Conservation (phyloP, 495 filamentous ascomycete genomes). For the Penicillium mononematosum region DNA sequence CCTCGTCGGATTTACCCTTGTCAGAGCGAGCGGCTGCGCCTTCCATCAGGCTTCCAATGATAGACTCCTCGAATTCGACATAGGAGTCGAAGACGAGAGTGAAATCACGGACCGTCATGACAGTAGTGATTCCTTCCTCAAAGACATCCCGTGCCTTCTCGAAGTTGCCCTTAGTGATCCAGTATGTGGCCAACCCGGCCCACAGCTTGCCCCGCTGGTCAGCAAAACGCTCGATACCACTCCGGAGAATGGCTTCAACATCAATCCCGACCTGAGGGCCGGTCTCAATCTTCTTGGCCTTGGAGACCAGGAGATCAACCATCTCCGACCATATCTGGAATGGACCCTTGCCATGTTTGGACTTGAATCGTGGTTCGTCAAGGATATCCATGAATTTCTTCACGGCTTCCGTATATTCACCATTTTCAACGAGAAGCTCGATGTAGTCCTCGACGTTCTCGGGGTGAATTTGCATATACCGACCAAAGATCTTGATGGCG, state of each 20-base stretch:
- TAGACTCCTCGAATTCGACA: conserved; percentile 93
- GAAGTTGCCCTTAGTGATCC: conserved; percentile 89
- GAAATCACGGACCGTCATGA: conserved; percentile 99
- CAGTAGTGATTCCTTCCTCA: conserved; percentile 95
- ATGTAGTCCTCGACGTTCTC: conserved; percentile 96
- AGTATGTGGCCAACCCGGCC: conserved; percentile 94
- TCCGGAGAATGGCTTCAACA: conserved; percentile 90
- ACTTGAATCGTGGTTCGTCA: conserved; percentile 87
- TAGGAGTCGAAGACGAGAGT: conserved; percentile 96
- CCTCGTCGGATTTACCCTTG: conserved; percentile 76
- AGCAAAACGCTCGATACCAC: conserved; percentile 87
- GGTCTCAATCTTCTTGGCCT: conserved; percentile 82
- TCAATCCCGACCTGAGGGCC: conserved; percentile 78
- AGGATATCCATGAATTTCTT: conserved; percentile 91
- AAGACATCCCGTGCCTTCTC: conserved; percentile 90
- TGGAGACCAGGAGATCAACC: conserved; percentile 92
- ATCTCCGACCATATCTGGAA: conserved; percentile 98
- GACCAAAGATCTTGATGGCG: conserved; percentile 87
- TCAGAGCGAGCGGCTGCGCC: conserved; percentile 76
- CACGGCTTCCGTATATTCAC: conserved; percentile 87
- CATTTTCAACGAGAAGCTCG: conserved; percentile 76
- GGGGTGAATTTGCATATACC: conserved; percentile 97
- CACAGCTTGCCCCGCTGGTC: conserved; percentile 97
- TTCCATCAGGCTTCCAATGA: conserved; percentile 90
- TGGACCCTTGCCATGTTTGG: conserved; percentile 89